A percentile compares a stretch with the other conserved stretches of the same genome.
Evolutionary conservation across 1,284 basidiomycete species (phyloP).

Genomic region (Rhodotorula mucilaginosa): DNA sequence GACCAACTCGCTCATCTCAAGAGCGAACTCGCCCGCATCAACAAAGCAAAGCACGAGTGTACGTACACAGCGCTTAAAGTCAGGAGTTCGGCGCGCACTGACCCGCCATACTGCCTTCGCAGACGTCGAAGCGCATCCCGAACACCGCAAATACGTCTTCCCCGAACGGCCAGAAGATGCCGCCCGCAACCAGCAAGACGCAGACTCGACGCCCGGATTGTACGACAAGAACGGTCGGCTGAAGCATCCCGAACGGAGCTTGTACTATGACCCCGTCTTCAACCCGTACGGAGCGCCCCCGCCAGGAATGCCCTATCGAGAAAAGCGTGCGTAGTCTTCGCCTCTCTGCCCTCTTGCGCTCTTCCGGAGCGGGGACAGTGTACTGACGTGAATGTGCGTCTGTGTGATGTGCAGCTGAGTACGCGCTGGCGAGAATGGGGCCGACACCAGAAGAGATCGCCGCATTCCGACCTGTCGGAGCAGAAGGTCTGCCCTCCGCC

Average conservation of each 20-base stretch:
- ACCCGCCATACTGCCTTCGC: neutral
- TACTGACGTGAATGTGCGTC: neutral
- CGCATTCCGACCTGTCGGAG: conserved; percentile 25
- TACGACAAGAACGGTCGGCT: conserved; percentile 34
- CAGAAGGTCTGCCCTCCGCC: too few relatives aligned
- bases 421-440: conserved; percentile 24
- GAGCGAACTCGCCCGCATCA: conserved; percentile 72
- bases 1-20: conserved; percentile 64
- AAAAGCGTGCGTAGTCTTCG: conserved; percentile 53
- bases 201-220: conserved; percentile 20
- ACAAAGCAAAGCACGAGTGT: conserved; percentile 78
- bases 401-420: conserved; percentile 12
- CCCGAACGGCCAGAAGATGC: conserved; percentile 19
- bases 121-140: conserved; percentile 77
- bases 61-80: neutral
- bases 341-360: neutral
- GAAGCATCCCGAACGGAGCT: conserved; percentile 57
- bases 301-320: conserved; percentile 90
- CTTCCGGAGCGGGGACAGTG: neutral
- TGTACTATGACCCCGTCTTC: conserved; percentile 89
- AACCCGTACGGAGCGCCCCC: conserved; percentile 94
- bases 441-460: conserved; percentile 40
- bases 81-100: neutral
- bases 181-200: neutral
- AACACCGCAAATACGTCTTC: conserved; percentile 40